Evolutionary conservation across 768 basidiomycete genomes (phyloP).

Genomic region (Pulveroboletus sp.): DNA sequence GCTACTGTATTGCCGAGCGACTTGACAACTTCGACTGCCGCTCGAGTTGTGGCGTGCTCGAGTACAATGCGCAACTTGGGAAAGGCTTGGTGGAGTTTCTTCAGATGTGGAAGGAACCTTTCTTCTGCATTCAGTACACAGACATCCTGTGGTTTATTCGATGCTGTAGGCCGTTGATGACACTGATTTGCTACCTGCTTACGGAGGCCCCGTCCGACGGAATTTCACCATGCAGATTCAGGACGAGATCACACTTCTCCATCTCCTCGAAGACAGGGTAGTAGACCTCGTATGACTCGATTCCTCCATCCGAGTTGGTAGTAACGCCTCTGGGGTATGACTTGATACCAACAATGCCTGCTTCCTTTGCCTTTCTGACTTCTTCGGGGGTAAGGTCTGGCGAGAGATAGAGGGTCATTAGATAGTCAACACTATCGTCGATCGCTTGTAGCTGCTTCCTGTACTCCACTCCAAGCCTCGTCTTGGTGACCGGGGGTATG

Average conservation of each 20-base stretch:
- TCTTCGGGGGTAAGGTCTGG: constrained; percentile 87
- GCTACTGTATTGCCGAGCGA: constrained; percentile 76
- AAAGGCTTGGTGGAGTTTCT: constrained; percentile 75
- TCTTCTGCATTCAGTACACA: constrained; percentile 93
- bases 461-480: constrained; percentile 78
- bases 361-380: constrained; percentile 78
- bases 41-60: constrained; percentile 93
- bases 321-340: constrained; percentile 97
- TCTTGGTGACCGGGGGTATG: constrained; percentile 80
- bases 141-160: constrained; percentile 53
- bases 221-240: constrained; percentile 96
- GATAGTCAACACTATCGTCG: constrained; percentile 74
- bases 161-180: neutral
- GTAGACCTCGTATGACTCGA: constrained; percentile 91
- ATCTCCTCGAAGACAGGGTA: constrained; percentile 92
- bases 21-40: constrained; percentile 84
- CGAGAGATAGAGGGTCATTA: constrained; percentile 97
- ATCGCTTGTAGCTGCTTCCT: constrained; percentile 67
- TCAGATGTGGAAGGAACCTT: constrained; percentile 82
- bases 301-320: constrained; percentile 93
- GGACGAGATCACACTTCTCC: constrained; percentile 89
- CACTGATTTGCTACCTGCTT: constrained; percentile 23
- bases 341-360: constrained; percentile 88
- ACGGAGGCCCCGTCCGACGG: constrained; percentile 73
- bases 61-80: constrained; percentile 91